Evolutionary conservation across 2,329 filamentous ascomycete genomes (phyloP).

Genomic region (Diaporthe ampelina): DNA sequence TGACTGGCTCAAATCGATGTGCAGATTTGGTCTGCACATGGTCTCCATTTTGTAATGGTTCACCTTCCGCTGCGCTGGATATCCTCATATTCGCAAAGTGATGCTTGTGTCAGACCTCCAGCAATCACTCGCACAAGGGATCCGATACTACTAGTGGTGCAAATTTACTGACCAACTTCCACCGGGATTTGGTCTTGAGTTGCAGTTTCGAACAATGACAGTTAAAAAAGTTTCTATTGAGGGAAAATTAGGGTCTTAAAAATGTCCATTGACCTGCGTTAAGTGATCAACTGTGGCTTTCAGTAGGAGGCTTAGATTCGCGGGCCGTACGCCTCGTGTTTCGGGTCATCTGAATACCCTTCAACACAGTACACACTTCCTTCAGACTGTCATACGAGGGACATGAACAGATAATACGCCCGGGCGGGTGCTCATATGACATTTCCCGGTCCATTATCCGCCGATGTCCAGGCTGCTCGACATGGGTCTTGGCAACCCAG

Average conservation of each 20-base stretch:
- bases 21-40: neutral
- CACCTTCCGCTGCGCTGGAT: neutral
- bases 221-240: rapidly evolving
- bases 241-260: neutral
- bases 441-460: neutral
- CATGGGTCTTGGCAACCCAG: neutral
- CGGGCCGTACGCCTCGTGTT: neutral
- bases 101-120: no score
- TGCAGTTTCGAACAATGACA: neutral
- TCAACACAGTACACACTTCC: neutral
- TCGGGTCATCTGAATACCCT: no score
- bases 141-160: no score
- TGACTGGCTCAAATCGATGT: neutral
- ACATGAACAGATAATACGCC: neutral
- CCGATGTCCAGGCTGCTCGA: no score
- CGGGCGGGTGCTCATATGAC: no score
- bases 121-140: no score
- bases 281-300: neutral
- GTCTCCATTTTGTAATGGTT: neutral
- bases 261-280: neutral
- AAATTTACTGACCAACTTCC: neutral
- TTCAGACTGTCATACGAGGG: neutral
- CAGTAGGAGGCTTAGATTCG: neutral
- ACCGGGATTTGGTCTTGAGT: no score
- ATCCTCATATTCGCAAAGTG: neutral